Percentiles rank a stretch among this genome's conserved stretches.
phyloP scores from a whole-genome alignment of 441 rosid genomes.

The Isatis lusitanica region DNA sequence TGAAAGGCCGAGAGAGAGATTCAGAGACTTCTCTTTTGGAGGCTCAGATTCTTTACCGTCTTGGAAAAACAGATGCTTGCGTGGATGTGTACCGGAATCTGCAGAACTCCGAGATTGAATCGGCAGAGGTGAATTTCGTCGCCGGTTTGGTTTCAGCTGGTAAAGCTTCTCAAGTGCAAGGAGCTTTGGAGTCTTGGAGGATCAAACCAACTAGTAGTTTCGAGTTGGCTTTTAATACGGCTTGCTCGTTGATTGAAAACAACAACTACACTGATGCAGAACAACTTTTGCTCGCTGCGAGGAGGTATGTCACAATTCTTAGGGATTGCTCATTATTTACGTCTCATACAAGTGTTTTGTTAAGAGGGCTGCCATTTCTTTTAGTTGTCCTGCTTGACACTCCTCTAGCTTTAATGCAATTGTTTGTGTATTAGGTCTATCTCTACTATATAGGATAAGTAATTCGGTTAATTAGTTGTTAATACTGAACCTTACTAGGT shows the following conservation, averaged over 20 bases:
- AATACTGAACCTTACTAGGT: neutral
- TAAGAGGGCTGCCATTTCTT: neutral
- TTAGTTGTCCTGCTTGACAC: neutral
- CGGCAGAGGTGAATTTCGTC: slow-evolving; percentile 61
- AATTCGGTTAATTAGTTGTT: neutral
- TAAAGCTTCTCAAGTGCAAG: slow-evolving; percentile 67
- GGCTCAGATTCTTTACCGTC: slow-evolving; percentile 81
- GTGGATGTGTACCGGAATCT: slow-evolving; percentile 66
- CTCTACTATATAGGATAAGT: neutral
- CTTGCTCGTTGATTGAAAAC: slow-evolving; percentile 78
- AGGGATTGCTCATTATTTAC: neutral
- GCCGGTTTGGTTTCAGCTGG: slow-evolving; percentile 83
- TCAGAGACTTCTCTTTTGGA: slow-evolving; percentile 64
- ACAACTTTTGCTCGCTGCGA: slow-evolving; percentile 76
- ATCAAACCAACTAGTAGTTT: slow-evolving; percentile 68
- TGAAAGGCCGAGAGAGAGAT: slow-evolving; percentile 56
- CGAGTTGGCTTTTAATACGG: slow-evolving; percentile 82
- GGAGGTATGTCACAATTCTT: slow-evolving; percentile 48
- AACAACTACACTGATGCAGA: slow-evolving; percentile 67
- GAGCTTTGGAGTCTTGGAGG: slow-evolving; percentile 57
- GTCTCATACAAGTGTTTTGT: neutral
- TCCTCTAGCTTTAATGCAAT: neutral
- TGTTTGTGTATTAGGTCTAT: neutral
- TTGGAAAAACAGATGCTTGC: slow-evolving; percentile 71
- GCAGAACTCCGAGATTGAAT: slow-evolving; percentile 56